phyloP scores from a whole-genome alignment of 1,139 yeast species.

The Geotrichum reessii region DNA sequence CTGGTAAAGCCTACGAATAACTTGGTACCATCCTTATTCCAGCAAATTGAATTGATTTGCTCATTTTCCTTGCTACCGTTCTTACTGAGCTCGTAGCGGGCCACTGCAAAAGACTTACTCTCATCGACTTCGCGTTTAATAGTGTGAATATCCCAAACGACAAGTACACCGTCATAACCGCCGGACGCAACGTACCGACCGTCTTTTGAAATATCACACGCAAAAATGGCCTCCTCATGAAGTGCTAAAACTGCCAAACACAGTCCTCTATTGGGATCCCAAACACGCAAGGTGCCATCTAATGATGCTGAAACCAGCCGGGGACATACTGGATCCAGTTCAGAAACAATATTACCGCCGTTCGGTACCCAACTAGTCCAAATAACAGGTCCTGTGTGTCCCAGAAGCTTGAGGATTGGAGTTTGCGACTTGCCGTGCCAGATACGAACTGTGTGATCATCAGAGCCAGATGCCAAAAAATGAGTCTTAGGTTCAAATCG shows the following conservation, averaged over 20 bases:
- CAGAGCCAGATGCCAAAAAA: conserved; percentile 67
- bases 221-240: conserved; percentile 50
- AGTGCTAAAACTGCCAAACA: conserved; percentile 39
- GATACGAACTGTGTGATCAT: conserved; percentile 63
- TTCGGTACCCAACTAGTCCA: conserved; percentile 30
- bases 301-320: conserved; percentile 49
- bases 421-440: conserved; percentile 47
- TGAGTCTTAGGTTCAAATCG: conserved; percentile 49
- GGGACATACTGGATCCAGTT: conserved; percentile 20
- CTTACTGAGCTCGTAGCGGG: conserved; percentile 14
- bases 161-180: conserved; percentile 53
- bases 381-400: conserved; percentile 33
- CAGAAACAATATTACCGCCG: conserved; percentile 13
- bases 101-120: conserved; percentile 12
- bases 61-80: conserved; percentile 5
- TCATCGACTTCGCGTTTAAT: conserved; percentile 4
- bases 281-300: conserved; percentile 65
- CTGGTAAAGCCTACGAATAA: conserved; percentile 26
- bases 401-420: conserved; percentile 29
- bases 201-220: conserved; percentile 50
- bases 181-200: conserved; percentile 52
- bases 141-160: conserved; percentile 46
- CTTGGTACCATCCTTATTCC: conserved; percentile 27
- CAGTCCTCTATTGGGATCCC: conserved; percentile 52
- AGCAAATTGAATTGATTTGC: conserved; percentile 24